phyloP scores from a whole-genome alignment of 164 flowering plant species.

The Dillenia suffruticosa region DNA sequence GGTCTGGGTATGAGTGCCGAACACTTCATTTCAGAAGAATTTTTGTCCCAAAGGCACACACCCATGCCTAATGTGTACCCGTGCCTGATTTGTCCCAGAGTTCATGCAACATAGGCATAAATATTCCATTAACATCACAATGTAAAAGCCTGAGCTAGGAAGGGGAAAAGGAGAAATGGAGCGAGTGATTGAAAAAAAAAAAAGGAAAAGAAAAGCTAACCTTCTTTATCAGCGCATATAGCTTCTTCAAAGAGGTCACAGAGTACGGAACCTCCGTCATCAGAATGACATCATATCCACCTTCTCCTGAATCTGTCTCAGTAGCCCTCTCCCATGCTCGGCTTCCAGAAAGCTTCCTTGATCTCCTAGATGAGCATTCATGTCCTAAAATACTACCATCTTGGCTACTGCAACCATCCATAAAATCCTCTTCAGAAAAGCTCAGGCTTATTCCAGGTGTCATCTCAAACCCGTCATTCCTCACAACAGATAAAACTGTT shows the following conservation, averaged over 20 bases:
- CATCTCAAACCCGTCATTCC: conserved; percentile 45
- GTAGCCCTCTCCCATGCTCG: conserved; percentile 89
- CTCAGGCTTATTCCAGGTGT: conserved; percentile 54
- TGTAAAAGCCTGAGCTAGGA: too few species aligned
- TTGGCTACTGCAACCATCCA: conserved; percentile 82
- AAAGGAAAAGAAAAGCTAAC: conserved; percentile 29
- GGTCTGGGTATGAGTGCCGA: too few species aligned
- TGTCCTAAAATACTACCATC: conserved; percentile 74
- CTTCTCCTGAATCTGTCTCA: conserved; percentile 64
- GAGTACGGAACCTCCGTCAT: conserved; percentile 84
- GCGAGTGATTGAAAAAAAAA: background rate
- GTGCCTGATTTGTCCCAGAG: too few species aligned
- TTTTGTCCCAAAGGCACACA: too few species aligned
- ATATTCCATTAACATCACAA: too few species aligned
- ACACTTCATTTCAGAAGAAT: too few species aligned
- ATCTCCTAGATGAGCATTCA: conserved; percentile 63
- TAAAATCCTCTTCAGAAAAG: conserved; percentile 89
- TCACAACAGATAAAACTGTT: conserved; percentile 59
- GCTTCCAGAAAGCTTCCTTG: conserved; percentile 89
- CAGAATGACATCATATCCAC: conserved; percentile 85
- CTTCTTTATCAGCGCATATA: conserved; percentile 75
- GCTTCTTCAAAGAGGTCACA: conserved; percentile 58
- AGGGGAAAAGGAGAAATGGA: background rate
- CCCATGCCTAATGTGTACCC: too few species aligned
- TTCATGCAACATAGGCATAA: too few species aligned